Evolutionary conservation across 2,329 filamentous ascomycete species (phyloP).

Genomic region (Colletotrichum salicis): DNA sequence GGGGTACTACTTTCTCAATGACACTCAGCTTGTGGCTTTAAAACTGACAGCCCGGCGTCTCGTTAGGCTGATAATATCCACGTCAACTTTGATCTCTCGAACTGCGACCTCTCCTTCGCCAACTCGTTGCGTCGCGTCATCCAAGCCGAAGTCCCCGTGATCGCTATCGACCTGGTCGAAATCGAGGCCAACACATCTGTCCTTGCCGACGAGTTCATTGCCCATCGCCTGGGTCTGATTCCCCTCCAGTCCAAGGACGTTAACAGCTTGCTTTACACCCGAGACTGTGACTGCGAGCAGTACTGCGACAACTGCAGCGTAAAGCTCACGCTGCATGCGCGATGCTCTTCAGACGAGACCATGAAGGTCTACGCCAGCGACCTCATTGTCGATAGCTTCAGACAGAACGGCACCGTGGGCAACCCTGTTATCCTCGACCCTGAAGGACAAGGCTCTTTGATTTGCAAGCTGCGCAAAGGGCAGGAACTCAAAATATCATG

Average conservation of each 20-base stretch:
- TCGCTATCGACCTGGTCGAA: slow-evolving; percentile 95
- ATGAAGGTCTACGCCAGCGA: slow-evolving; percentile 96
- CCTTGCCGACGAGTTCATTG: slow-evolving; percentile 94
- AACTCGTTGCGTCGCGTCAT: slow-evolving; percentile 93
- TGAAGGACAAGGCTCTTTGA: slow-evolving; percentile 82
- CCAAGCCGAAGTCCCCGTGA: slow-evolving; percentile 91
- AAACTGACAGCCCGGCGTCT: slow-evolving; percentile 32
- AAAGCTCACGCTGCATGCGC: slow-evolving; percentile 83
- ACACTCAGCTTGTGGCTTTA: neutral
- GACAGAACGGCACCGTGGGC: slow-evolving; percentile 80
- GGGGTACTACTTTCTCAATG: slow-evolving; percentile 52
- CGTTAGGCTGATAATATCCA: slow-evolving; percentile 79
- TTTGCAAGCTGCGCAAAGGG: slow-evolving; percentile 88
- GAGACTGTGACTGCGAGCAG: slow-evolving; percentile 96
- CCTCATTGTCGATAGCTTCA: slow-evolving; percentile 76
- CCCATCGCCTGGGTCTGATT: slow-evolving; percentile 89
- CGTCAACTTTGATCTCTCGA: slow-evolving; percentile 91
- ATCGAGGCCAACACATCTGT: slow-evolving; percentile 95
- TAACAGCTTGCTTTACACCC: slow-evolving; percentile 84
- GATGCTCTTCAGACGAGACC: slow-evolving; percentile 85
- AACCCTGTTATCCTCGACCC: slow-evolving; percentile 86
- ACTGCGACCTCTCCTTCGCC: slow-evolving; percentile 89
- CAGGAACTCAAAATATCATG: slow-evolving; percentile 93
- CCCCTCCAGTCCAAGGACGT: slow-evolving; percentile 87
- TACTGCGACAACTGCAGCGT: slow-evolving; percentile 94